A percentile compares a stretch with the other conserved stretches of the same genome.
phyloP scores from a whole-genome alignment of 768 basidiomycete species.

The Kwoniella dejecticola region DNA sequence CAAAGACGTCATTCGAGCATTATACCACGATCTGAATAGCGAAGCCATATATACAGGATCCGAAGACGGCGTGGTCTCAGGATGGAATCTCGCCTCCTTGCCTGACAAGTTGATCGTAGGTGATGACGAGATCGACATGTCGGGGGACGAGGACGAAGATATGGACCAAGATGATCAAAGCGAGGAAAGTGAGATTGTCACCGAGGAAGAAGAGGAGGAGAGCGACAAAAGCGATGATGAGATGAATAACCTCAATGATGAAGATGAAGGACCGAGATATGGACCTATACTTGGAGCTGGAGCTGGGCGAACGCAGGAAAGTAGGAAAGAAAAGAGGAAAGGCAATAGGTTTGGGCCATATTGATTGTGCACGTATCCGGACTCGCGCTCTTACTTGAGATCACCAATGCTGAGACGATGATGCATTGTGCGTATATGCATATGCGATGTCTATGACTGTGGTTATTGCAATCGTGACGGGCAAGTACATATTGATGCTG shows the following conservation, averaged over 20 bases:
- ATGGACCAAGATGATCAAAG: constrained; percentile 29
- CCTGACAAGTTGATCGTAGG: constrained; percentile 35
- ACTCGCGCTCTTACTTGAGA: too few relatives aligned
- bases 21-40: constrained; percentile 48
- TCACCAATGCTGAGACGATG: too few relatives aligned
- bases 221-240: constrained; percentile 18
- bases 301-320: background rate
- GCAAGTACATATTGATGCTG: too few relatives aligned
- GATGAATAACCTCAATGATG: constrained; percentile 22
- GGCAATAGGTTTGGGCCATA: constrained; percentile 23
- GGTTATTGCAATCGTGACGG: too few relatives aligned
- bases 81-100: constrained; percentile 45
- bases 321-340: constrained; percentile 16
- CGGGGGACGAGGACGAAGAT: constrained; percentile 39
- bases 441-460: too few relatives aligned
- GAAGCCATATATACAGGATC: constrained; percentile 54
- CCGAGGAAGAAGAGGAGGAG: constrained; percentile 31
- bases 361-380: background rate
- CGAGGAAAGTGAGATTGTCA: constrained; percentile 45
- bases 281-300: constrained; percentile 27
- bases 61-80: constrained; percentile 52
- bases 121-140: constrained; percentile 46
- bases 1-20: constrained; percentile 50
- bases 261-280: constrained; percentile 21
- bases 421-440: constrained; percentile 1